phyloP scores from a whole-genome alignment of 192 early-diverging fungal genomes.

The Thamnidium elegans region DNA sequence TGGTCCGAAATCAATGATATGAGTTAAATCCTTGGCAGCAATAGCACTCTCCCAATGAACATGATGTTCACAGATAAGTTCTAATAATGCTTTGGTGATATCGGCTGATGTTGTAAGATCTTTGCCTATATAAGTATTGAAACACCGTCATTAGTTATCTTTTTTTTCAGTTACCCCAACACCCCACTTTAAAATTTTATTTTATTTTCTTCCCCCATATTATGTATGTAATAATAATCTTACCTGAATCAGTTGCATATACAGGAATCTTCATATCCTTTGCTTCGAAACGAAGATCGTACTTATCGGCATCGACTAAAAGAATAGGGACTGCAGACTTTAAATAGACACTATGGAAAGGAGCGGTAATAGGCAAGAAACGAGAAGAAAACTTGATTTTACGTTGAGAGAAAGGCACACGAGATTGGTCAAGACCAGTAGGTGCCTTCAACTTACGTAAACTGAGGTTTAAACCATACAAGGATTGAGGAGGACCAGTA shows the following conservation, averaged over 20 bases:
- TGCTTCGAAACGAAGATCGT: constrained; percentile 62
- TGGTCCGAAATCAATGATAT: constrained; percentile 94
- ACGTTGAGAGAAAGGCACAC: constrained; percentile 84
- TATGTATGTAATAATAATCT: constrained; percentile 10
- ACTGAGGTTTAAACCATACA: constrained; percentile 89
- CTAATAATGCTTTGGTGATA: constrained; percentile 66
- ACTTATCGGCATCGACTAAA: constrained; percentile 64
- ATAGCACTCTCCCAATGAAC: constrained; percentile 77
- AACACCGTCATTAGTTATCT: constrained; percentile 9
- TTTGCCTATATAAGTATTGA: constrained; percentile 46
- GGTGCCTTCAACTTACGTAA: constrained; percentile 91
- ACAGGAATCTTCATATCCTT: constrained; percentile 72
- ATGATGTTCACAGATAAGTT: constrained; percentile 66
- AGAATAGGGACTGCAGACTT: constrained; percentile 60
- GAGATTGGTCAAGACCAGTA: constrained; percentile 79
- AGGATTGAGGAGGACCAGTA: constrained; percentile 86
- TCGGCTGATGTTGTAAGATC: constrained; percentile 60
- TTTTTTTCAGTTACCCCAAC: constrained; percentile 14
- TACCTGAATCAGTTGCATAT: constrained; percentile 74
- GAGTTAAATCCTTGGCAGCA: constrained; percentile 61
- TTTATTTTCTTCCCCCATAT: no score
- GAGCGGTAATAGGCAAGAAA: constrained; percentile 89
- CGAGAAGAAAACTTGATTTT: constrained; percentile 88
- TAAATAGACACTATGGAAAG: constrained; percentile 88
- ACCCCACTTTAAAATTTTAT: no score